Evolutionary conservation across 2,329 filamentous ascomycete genomes (phyloP), one percentile per base, ranked within the genome.

Genomic region (Hymenotorrendiella dingleyae): DNA sequence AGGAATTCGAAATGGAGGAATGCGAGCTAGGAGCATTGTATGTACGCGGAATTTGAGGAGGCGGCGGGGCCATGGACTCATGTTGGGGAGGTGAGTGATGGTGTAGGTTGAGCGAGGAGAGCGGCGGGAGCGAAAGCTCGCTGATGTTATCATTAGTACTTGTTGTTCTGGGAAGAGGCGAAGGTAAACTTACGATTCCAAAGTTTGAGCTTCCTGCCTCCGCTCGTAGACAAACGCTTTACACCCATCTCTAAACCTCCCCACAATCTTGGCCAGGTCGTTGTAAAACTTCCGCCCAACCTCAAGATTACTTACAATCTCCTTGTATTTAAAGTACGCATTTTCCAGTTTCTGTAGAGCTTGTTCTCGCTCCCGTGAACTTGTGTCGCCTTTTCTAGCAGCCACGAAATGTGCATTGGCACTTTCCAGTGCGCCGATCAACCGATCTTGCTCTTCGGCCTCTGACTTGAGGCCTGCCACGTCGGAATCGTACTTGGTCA

Each of bases 251-350:
- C 89, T 74, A 62, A 96, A 97, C 8, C 82, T 74, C 1, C 80
- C 83, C 1, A 95, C 86, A 49, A 97, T 89, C 64, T 84, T 86
- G 35, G 85, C 86, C 4, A 98, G 73, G 59, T 97, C 90, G 54
- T 98, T 98, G 69, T 97, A 98, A 62, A 98, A 98, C 62, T 93
- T 96, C 40, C 91, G 74, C 1, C 88, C 93, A 0, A 85, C 86
- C 52, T 97, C 91, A 3, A 96, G 73, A 59, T 97, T 95, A 52
- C 79, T 86, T 44, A 95, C 80, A 43, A 97, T 87, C 62, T 98
- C 91, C 66, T 95, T 95, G 70, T 97, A 97, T 66, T 91, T 94
- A 64, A 89, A 81, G 62, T 94, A 97, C 1, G 88, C 91, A 50
- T 86, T 89, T 63, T 97, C 91, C 8, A 98, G 71, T 48, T 77